A percentile compares a stretch with the other conserved stretches of the same genome.
phyloP scores from a whole-genome alignment of 2,329 filamentous ascomycete species.

The Botrytis fragariae region DNA sequence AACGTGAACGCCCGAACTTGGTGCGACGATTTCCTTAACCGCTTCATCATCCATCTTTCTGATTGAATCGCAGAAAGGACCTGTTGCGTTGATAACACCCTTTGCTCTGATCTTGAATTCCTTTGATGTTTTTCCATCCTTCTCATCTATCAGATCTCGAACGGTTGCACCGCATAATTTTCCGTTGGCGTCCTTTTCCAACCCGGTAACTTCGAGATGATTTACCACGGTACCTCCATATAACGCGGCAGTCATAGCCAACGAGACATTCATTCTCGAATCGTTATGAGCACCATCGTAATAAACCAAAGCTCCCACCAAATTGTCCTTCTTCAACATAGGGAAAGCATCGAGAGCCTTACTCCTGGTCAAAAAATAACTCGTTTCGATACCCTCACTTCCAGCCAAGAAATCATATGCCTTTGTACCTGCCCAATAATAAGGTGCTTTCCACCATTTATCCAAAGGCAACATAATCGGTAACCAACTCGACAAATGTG shows the following conservation, averaged over 20 bases:
- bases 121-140: constrained; percentile 58
- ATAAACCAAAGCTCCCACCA: constrained; percentile 82
- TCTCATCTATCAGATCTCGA: constrained; percentile 66
- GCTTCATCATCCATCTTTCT: constrained; percentile 77
- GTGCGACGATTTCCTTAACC: constrained; percentile 76
- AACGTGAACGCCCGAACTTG: constrained; percentile 81
- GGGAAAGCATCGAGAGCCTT: constrained; percentile 86
- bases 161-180: constrained; percentile 70
- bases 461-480: constrained; percentile 74
- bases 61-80: constrained; percentile 82
- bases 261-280: constrained; percentile 85
- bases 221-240: constrained; percentile 82
- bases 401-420: constrained; percentile 83
- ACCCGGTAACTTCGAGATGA: constrained; percentile 74
- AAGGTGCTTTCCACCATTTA: constrained; percentile 75
- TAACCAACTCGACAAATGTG: constrained; percentile 70
- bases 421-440: constrained; percentile 77
- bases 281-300: constrained; percentile 93
- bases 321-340: constrained; percentile 77
- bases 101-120: constrained; percentile 73
- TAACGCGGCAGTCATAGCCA: constrained; percentile 84
- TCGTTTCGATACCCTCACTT: constrained; percentile 82
- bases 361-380: constrained; percentile 82
- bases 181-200: constrained; percentile 72
- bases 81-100: constrained; percentile 85